Base-by-base conservation (phyloP, 306 rosid genomes). In the Amphicarpaea edgeworthii region DNA sequence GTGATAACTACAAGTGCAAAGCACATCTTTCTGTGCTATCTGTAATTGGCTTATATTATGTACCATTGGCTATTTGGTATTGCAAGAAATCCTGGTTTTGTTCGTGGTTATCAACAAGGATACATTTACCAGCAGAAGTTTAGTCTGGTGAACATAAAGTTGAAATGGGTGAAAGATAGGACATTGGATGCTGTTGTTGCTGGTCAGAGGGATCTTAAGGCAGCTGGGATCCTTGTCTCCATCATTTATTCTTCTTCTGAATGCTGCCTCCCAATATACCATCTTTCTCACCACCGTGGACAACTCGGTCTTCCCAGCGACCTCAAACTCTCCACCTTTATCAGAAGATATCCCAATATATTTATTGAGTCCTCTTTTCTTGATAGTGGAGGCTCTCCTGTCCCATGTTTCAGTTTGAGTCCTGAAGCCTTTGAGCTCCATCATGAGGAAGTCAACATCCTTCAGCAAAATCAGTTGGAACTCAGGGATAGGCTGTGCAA, bases 141-240 rank as follows among this genome's bases (percentile, higher is more conserved):
- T 78, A 37, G 70, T 88, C 77, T 94, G 76, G 98, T 94, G 26
- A 94, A 94, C 73, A 57, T 94, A 60, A 91, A 86, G 65, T 78
- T 94, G 82, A 94, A 94, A 82, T 94, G 98, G 97, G 96, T 81
- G 65, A 88, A 91, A 83, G 98, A 94, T 77, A 81, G 82, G 55
- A 80, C 84, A 59, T 76, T 94, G 72, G 97, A 91, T 83, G 73
- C 82, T 64, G 89, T 78, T 37, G 98, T 91, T 47, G 50, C 84
- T 15, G 82, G 85, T 55, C 85, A 86, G 61, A 87, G 85, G 83
- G 91, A 89, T 76, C 83, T 94, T 76, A 94, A 84, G 80, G 97
- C 96, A 37, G 95, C 90, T 7, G 85, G 80, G 12, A 53, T 83
- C 82, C 97, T 94, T 37, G 88, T 86, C 30, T 87, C 93, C 15